phyloP scores from a whole-genome alignment of 1,139 yeast species.

The Geotrichum carabidarum region DNA sequence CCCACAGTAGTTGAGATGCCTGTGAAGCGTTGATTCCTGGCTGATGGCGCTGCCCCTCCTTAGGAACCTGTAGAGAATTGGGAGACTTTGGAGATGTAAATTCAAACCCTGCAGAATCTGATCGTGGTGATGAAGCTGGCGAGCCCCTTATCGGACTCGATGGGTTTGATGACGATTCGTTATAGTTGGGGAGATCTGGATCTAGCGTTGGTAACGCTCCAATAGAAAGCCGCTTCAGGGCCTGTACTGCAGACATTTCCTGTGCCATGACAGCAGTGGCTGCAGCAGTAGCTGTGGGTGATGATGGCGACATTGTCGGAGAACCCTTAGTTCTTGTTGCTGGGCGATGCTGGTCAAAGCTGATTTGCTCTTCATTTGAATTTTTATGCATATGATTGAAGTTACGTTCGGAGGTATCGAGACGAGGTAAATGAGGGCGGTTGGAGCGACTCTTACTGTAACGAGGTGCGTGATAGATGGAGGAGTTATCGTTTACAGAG shows the following conservation, averaged over 20 bases:
- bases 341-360: background rate
- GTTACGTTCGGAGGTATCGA: slow-evolving; percentile 3
- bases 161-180: slow-evolving; percentile 6
- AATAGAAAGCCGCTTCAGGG: slow-evolving; percentile 45
- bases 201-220: slow-evolving; percentile 43
- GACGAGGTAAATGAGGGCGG: background rate
- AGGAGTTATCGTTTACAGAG: background rate
- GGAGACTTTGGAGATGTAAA: background rate
- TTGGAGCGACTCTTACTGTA: background rate
- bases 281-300: slow-evolving; percentile 8
- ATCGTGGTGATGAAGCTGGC: slow-evolving; percentile 11
- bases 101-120: slow-evolving; percentile 9
- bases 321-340: background rate
- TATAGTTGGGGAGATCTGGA: slow-evolving; percentile 42
- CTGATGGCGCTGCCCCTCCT: background rate
- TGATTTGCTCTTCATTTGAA: background rate
- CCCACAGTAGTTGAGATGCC: slow-evolving; percentile 58
- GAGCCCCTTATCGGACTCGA: background rate
- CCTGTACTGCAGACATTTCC: slow-evolving; percentile 46
- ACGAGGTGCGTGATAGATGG: background rate
- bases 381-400: background rate
- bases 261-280: slow-evolving; percentile 45
- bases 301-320: slow-evolving; percentile 5
- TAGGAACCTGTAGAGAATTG: background rate
- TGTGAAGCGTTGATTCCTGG: slow-evolving; percentile 28